Evolutionary conservation across 2,329 filamentous ascomycete genomes (phyloP).

Genomic region (Fusarium nodosum): DNA sequence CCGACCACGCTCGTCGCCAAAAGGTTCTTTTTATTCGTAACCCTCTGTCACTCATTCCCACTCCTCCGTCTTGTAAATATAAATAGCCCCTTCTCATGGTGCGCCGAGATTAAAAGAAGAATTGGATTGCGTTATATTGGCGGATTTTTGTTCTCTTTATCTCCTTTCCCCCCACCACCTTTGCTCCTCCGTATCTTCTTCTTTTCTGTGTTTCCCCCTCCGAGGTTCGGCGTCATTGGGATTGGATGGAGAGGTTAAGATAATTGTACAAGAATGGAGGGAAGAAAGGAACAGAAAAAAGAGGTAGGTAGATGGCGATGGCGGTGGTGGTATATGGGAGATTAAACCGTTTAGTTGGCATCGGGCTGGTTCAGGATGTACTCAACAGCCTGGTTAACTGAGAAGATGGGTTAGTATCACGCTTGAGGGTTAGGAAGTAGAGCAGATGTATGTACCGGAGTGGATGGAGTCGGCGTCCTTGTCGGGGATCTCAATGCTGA

Average conservation of each 20-base stretch:
- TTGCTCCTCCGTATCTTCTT: conserved; percentile 1
- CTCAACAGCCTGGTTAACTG: conserved; percentile 93
- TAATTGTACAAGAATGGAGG: conserved; percentile 50
- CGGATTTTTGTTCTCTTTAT: conserved; percentile 28
- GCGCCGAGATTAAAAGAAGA: conserved; percentile 42
- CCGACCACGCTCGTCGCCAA: conserved; percentile 26
- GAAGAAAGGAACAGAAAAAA: conserved; percentile 19
- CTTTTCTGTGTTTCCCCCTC: conserved; percentile 19
- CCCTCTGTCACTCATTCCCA: conserved; percentile 12
- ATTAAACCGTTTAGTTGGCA: conserved; percentile 70
- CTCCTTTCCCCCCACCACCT: conserved; percentile 10
- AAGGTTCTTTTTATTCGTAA: conserved; percentile 34
- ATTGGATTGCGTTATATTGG: conserved; percentile 30
- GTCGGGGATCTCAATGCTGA: conserved; percentile 96
- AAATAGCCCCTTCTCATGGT: conserved; percentile 38
- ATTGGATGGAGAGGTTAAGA: conserved; percentile 27
- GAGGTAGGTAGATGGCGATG: neutral
- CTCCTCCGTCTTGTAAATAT: conserved; percentile 34
- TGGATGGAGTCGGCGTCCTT: conserved; percentile 96
- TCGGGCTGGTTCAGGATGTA: conserved; percentile 96
- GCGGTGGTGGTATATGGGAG: conserved; percentile 18
- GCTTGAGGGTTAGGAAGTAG: too few relatives aligned
- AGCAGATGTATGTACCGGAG: conserved; percentile 75
- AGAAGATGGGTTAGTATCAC: neutral
- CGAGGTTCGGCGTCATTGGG: conserved; percentile 27